Evolutionary conservation across 2,329 filamentous ascomycete species (phyloP), one percentile per base, ranked within the genome.

Genomic region (Hymenoscyphus albidus): DNA sequence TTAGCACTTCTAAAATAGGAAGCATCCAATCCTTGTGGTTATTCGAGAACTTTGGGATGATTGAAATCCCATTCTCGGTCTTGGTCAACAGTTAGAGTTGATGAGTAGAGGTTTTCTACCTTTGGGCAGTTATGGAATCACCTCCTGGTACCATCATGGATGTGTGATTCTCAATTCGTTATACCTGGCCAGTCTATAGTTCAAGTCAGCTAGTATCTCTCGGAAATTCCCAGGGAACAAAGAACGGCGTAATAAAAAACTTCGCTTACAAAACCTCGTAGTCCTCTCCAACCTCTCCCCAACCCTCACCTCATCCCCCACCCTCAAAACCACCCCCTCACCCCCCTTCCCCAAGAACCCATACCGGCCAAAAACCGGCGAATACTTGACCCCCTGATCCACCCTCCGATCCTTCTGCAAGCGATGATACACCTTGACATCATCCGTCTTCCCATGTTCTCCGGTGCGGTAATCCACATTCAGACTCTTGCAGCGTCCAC

Each of bases 391-490:
- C 0, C 90, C 90, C n/a, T 74, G 68, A 72, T 93, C 90, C 6
- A 93, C 88, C 63, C 89, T 82, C 22, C 90, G 81, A 75, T 92
- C 88, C 61, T 80, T 83, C 82, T 87, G 87, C 71, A 93, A 77
- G 71, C 87, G 86, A 79, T 91, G 92, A 67, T 92, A 78, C 16
- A 90, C 81, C 48, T 77, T 79, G n/a, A 86, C 88, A 42, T 78
- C 75, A 71, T 86, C 84, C 1, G 85, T 85, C 1, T 78, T 77
- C 0, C 83, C 85, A 54, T 80, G 77, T 59, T 81, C 82, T 6
- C 90, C 90, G 0, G 86, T 90, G 27, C 77, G 73, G 73, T 90
- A 91, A 77, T 92, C 87, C 64, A 93, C 84, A 75, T 91, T 92
- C 67, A 92, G 78, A 66, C 87, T 90, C 38, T 80, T 77, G 75